Conservation (phyloP, 495 filamentous ascomycete genomes). For the Aspergillus sclerotioniger region DNA sequence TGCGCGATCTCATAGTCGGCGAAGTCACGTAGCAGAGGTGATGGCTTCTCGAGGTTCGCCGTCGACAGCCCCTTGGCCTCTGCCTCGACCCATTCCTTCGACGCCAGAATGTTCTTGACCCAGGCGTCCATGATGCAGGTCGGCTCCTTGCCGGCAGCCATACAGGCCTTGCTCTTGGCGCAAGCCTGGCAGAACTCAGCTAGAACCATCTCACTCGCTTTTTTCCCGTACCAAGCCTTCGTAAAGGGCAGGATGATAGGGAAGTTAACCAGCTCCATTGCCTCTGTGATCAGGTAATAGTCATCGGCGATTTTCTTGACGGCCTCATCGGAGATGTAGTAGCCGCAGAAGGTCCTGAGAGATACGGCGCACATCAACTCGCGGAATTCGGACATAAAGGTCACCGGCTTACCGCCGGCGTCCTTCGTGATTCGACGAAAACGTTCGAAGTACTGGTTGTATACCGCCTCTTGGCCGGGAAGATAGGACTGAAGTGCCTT, state of each 20-base stretch:
- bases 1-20: constrained; percentile 85
- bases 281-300: constrained; percentile 89
- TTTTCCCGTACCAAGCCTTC: constrained; percentile 89
- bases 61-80: constrained; percentile 61
- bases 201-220: constrained; percentile 79
- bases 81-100: constrained; percentile 63
- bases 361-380: constrained; percentile 91
- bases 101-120: constrained; percentile 81
- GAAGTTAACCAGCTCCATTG: constrained; percentile 93
- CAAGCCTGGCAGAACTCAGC: constrained; percentile 83
- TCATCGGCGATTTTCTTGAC: constrained; percentile 94
- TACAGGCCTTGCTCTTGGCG: constrained; percentile 80
- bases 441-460: constrained; percentile 73
- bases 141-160: constrained; percentile 75
- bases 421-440: constrained; percentile 66
- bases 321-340: constrained; percentile 46
- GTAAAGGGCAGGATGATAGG: constrained; percentile 95
- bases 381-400: constrained; percentile 83
- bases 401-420: constrained; percentile 59
- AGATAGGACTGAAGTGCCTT: constrained; percentile 81
- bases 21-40: constrained; percentile 76
- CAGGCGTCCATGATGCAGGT: constrained; percentile 90
- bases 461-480: constrained; percentile 81
- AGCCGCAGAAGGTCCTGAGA: constrained; percentile 56
- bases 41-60: constrained; percentile 63